Evolutionary conservation across 2,329 filamentous ascomycete genomes (phyloP).

Genomic region (Grosmannia huntii): DNA sequence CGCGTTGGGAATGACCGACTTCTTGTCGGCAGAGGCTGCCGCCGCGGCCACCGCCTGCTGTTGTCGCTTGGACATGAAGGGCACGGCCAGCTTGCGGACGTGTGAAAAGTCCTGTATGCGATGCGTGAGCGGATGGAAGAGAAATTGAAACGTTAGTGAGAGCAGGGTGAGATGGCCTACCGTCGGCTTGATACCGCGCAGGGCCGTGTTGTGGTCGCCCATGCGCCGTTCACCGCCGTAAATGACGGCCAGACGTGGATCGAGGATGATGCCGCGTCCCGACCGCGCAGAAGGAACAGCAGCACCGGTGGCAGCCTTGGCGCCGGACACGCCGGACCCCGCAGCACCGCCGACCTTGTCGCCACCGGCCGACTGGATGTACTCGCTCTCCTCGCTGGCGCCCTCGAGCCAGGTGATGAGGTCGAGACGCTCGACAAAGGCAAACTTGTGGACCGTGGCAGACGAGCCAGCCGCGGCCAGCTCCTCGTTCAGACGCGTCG

Average conservation of each 20-base stretch:
- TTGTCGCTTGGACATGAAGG: constrained; percentile 56
- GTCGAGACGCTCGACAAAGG: constrained; percentile 84
- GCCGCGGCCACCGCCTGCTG: constrained; percentile 22
- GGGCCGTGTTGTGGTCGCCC: constrained; percentile 80
- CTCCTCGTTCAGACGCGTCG: constrained; percentile 68
- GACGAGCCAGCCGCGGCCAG: constrained; percentile 40
- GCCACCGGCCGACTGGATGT: constrained; percentile 71
- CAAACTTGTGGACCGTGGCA: constrained; percentile 70
- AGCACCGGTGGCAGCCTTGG: constrained; percentile 22
- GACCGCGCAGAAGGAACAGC: constrained; percentile 19
- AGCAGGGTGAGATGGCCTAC: constrained; percentile 34
- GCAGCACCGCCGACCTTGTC: constrained; percentile 27
- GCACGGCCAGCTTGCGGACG: constrained; percentile 71
- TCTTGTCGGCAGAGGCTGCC: constrained; percentile 20
- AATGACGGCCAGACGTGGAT: constrained; percentile 74
- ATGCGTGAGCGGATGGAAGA: neutral
- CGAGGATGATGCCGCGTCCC: constrained; percentile 32
- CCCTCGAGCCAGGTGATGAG: constrained; percentile 89
- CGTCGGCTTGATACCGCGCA: constrained; percentile 78
- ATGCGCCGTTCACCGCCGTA: constrained; percentile 85
- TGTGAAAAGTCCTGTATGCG: constrained; percentile 72
- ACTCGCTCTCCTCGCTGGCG: constrained; percentile 80
- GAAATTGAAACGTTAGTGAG: neutral
- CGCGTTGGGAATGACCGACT: constrained; percentile 17
- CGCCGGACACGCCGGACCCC: constrained; percentile 19